A percentile compares a stretch with the other conserved stretches of the same genome.
Conservation (phyloP, 495 filamentous ascomycete genomes). For the Aspergillus sparsus region DNA sequence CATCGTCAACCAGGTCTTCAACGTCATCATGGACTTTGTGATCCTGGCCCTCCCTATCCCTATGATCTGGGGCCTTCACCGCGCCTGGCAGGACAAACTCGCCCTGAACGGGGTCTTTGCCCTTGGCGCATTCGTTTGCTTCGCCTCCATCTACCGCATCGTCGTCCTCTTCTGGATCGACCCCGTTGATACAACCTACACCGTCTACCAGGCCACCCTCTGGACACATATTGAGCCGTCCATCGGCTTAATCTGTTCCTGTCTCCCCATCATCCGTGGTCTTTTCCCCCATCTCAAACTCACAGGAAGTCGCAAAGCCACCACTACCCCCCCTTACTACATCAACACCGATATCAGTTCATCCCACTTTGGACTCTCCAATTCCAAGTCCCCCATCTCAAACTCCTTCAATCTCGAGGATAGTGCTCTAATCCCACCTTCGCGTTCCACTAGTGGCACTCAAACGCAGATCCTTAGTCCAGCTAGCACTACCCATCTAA, state of each 20-base stretch:
- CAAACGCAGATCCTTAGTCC: neutral
- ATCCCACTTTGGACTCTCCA: slow-evolving; percentile 31
- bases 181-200: slow-evolving; percentile 46
- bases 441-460: slow-evolving; percentile 15
- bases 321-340: slow-evolving; percentile 25
- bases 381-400: slow-evolving; percentile 30
- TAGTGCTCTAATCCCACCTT: slow-evolving; percentile 1
- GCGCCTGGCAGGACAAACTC: slow-evolving; percentile 46
- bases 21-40: slow-evolving; percentile 47
- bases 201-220: slow-evolving; percentile 50
- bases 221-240: slow-evolving; percentile 62
- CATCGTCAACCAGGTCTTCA: slow-evolving; percentile 48
- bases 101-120: slow-evolving; percentile 51
- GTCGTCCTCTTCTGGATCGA: slow-evolving; percentile 59
- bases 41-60: slow-evolving; percentile 44
- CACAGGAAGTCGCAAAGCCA: slow-evolving; percentile 27
- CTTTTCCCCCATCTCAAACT: slow-evolving; percentile 46
- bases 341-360: slow-evolving; percentile 35
- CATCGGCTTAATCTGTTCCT: slow-evolving; percentile 58
- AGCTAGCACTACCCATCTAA: slow-evolving; percentile 11
- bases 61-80: slow-evolving; percentile 49
- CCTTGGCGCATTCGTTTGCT: slow-evolving; percentile 51
- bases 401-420: slow-evolving; percentile 40
- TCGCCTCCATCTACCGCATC: slow-evolving; percentile 52
- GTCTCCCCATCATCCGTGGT: slow-evolving; percentile 58